Evolutionary conservation across 2,329 filamentous ascomycete species (phyloP), one percentile per base, ranked within the genome.

Genomic region (Annulohypoxylon truncatum): DNA sequence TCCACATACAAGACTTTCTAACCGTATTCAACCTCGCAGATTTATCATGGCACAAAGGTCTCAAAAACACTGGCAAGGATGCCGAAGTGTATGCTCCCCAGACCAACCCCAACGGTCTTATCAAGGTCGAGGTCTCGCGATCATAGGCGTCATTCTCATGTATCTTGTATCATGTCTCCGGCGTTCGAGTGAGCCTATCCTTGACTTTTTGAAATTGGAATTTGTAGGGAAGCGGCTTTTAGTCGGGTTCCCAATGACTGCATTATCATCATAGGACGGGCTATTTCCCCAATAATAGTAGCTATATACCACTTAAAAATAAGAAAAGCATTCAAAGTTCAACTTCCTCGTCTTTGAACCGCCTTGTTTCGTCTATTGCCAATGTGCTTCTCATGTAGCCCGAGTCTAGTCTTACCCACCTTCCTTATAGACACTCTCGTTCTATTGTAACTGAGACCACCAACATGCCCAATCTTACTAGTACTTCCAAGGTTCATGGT

Each of bases 21-120:
- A 67, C 28, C 31, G 15, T 50, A 24, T 47, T 31, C 15, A 5
- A 24, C 24, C 24, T 38, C 51, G 3, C 76, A 95, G 95, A 98
- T 77, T 82, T 99, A 76, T 95, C 92, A 82, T 99, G 96, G 96
- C 93, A 97, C 86, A 96, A 98, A 80, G 94, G 90, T 28, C 79
- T 94, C 72, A 93, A 97, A 85, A 99, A 99, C 82, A 97, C 93
- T 0, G 96, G 96, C 80, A 92, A 93, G 80, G 92, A 99, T 75
- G 96, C 96, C 55, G 94, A 97, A 77, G 95, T 99, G 18, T 97
- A 96, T 75, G 94, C 92, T 26, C 96, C 96, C 2, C 96, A 98
- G 80, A 92, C 92, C 9, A 90, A 92, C 70, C 96, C 96, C 61
- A 99, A 98, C 77, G 96, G 96, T 26, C 87, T 99, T 66, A 99